Evolutionary conservation across 2,329 filamentous ascomycete species (phyloP).

Genomic region (Ophiocordyceps camponoti-saundersi): DNA sequence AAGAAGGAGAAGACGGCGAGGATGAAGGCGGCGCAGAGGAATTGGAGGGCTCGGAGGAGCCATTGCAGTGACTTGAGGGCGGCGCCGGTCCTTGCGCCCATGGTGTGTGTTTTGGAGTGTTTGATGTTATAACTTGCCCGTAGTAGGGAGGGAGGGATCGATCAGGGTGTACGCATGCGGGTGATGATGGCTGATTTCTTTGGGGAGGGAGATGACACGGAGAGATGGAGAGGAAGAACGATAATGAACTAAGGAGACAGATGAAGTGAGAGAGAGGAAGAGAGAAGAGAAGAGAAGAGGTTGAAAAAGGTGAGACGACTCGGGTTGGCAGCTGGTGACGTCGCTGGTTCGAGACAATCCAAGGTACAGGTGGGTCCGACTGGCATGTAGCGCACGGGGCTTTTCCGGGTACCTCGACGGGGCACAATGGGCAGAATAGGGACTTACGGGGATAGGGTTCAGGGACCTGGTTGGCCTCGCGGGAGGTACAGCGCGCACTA

Average conservation of each 20-base stretch:
- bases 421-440: neutral
- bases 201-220: no score
- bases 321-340: neutral
- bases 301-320: neutral
- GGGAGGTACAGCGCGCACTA: neutral
- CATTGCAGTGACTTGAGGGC: slow-evolving; percentile 54
- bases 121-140: neutral
- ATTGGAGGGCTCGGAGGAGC: slow-evolving; percentile 55
- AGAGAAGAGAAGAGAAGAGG: neutral
- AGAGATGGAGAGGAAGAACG: neutral
- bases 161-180: neutral
- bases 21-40: slow-evolving; percentile 55
- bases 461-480: neutral
- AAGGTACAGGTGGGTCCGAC: neutral
- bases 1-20: slow-evolving; percentile 76
- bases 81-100: slow-evolving; percentile 19
- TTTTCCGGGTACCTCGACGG: neutral
- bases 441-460: neutral
- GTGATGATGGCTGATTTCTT: neutral
- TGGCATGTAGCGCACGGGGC: neutral
- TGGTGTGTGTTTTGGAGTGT: slow-evolving; percentile 3
- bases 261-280: neutral
- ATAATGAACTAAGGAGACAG: neutral
- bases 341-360: neutral
- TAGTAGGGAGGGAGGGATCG: neutral